Base-by-base conservation (phyloP, 345 rosid species). In the Nasturtium officinale region DNA sequence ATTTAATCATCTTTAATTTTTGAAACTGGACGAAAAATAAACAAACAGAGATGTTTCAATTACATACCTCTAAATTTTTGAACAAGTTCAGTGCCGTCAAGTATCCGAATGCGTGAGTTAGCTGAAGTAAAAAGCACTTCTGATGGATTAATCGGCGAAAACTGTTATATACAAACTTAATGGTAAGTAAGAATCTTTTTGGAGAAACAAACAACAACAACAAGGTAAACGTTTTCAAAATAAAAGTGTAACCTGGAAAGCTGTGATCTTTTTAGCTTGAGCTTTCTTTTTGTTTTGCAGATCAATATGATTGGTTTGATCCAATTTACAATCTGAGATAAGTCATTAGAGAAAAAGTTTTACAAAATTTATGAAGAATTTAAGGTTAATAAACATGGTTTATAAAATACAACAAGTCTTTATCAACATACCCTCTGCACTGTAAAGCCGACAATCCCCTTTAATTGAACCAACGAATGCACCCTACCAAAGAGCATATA, bases 381-480 rank as follows among this genome's bases (percentile, higher is more conserved):
- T 43, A 42, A 43, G 9, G 32, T 43, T 69, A 30, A 20, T 51
- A 16, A 29, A 40, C 28, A 30, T n/a, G 10, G 15, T 32, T 53
- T 61, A 25, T 61, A 61, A 55, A 50, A 20, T 32, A 66, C 52
- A 74, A 20, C 2, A 35, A 77, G 26, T 61, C 28, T 30, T 51
- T 65, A 35, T 66, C 21, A 15, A 9, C 78, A 35, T 86, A 92
- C 98, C 96, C 57, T 85, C 86, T 61, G 83, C 82, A 57, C 75
- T 83, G 81, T 87, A 92, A 73, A 88, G 72, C 42, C 94, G 85
- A 55, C 90, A 87, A 67, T 61, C 80, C 42, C 98, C 99, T 80
- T 86, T 92, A 60, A 88, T 96, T 18, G 96, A 85, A 57, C 98
- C 99, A 55, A 95, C 80, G n/a, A 92, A 53, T 9, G 97, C 98